These are phyloP conservation scores for Podospora comata DNA, from an alignment of 495 filamentous ascomycete genomes.

Conservation along the genomic window DNA sequence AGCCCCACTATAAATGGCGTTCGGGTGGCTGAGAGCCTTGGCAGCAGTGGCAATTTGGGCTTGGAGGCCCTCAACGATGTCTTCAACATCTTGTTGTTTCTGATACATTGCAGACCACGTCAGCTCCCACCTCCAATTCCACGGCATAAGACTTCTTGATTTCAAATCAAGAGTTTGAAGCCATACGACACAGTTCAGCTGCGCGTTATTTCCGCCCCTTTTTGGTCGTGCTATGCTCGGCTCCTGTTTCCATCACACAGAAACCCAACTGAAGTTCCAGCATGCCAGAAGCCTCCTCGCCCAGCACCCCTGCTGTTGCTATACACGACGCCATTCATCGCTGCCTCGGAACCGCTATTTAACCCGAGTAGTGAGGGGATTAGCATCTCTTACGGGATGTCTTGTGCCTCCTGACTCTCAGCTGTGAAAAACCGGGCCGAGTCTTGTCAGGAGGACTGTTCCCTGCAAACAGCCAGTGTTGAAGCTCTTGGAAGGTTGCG, in stretches of 20 bases:
- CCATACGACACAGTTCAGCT: background rate
- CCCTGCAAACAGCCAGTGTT: background rate
- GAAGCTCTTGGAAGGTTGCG: background rate
- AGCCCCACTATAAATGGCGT: background rate
- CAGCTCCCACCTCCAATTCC: background rate
- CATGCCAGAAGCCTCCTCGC: no score
- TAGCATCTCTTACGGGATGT: background rate
- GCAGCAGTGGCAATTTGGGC: background rate
- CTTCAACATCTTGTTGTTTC: background rate
- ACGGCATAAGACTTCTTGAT: background rate
- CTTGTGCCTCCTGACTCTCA: background rate
- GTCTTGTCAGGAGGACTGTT: background rate
- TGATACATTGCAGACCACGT: background rate
- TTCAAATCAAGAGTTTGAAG: background rate
- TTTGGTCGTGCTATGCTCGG: background rate
- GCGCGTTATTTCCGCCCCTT: background rate
- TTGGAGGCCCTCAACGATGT: background rate
- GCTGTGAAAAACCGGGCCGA: background rate
- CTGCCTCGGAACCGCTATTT: background rate
- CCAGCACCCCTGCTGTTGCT: no score
- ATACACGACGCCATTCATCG: background rate
- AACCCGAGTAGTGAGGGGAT: background rate
- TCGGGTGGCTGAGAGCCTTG: background rate
- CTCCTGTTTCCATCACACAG: background rate
- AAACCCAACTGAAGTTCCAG: no score